Evolutionary conservation across 441 rosid species (phyloP).

Genomic region (Oxalis stricta): DNA sequence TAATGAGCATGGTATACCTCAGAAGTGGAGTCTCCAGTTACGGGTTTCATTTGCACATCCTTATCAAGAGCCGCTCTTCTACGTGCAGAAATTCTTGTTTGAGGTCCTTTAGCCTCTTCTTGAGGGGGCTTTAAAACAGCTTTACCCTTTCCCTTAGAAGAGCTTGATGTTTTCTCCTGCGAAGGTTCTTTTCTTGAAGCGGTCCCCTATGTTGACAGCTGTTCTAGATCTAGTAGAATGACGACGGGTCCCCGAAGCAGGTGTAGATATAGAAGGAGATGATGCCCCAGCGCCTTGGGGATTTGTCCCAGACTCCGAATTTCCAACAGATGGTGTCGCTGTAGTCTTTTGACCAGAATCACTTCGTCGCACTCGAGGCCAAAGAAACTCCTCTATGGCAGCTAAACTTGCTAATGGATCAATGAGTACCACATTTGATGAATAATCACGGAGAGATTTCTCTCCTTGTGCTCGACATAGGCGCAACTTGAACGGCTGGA

Average conservation of each 20-base stretch:
- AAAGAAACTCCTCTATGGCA: conserved; percentile 92
- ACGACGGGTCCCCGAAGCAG: conserved; percentile 51
- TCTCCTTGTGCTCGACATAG: conserved; percentile 96
- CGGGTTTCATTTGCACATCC: conserved; percentile 63
- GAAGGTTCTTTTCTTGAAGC: conserved; percentile 44
- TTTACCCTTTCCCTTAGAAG: conserved; percentile 95
- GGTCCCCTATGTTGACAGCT: conserved; percentile 73
- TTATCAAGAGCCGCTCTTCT: conserved; percentile 76
- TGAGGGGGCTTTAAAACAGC: conserved; percentile 79
- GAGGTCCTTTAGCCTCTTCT: conserved; percentile 79
- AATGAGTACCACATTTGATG: conserved; percentile 85
- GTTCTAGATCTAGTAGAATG: conserved; percentile 81
- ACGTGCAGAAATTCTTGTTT: conserved; percentile 86
- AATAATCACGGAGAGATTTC: conserved; percentile 89
- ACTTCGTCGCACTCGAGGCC: conserved; percentile 94
- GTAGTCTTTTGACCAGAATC: conserved; percentile 73
- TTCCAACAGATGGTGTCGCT: conserved; percentile 48
- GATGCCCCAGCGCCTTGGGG: conserved; percentile 66
- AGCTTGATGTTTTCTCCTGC: conserved; percentile 61
- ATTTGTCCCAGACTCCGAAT: conserved; percentile 52
- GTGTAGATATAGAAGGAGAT: conserved; percentile 69
- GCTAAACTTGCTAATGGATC: conserved; percentile 98
- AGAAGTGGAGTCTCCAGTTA: conserved; percentile 70
- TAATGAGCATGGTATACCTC: conserved; percentile 52
- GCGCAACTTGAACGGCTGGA: conserved; percentile 92